Base-by-base conservation (phyloP, 2,329 filamentous ascomycete genomes). In the Clarireedia paspali region DNA sequence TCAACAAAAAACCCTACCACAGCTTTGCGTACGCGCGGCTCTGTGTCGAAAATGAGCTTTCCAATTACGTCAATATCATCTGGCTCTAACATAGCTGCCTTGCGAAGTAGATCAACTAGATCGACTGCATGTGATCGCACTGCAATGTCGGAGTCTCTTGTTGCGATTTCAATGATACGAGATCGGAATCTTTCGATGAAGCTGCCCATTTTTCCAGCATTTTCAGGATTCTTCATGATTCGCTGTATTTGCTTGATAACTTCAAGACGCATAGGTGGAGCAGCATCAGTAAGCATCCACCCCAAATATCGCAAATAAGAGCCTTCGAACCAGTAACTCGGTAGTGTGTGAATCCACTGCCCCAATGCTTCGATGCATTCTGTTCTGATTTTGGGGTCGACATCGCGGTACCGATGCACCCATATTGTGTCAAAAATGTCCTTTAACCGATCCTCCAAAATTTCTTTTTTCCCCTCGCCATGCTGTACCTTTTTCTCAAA, bases 371-470 rank as follows among this genome's bases (percentile, higher is more conserved):
- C 84, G 24, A 95, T 85, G 67, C 92, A 96, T 66, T 96, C 92
- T 0, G 87, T 84, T 53, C 94, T 83, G 62, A 99, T 95, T 64
- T 83, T 88, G 6, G 89, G 83, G 66, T 99, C 94, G 30, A 96
- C 83, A 68, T 99, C 94, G 59, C 94, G 88, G 71, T 97, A 99
- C 48, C 94, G 85, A 71, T 99, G 92, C 30, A 96, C 87, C 68
- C 96, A 99, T 47, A 97, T 85, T 2, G 89, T 88, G 63, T 96
- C 88, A 67, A 97, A 95, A 65, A 91, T 89, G 62, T 95, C 90
- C 62, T 86, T 86, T 57, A 97, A 84, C 58, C 85, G 78, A 30
- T 81, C 79, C 59, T 82, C 75, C 60, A 85, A 84, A 38, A 85
- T 84, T 61, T 91, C 82, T 45, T 63, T 62, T 27, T 62, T 61